Percentiles rank a stretch among this genome's conserved stretches.
Evolutionary conservation across 2,329 filamentous ascomycete genomes (phyloP).

Genomic region (Phyllosticta citrichinensis): DNA sequence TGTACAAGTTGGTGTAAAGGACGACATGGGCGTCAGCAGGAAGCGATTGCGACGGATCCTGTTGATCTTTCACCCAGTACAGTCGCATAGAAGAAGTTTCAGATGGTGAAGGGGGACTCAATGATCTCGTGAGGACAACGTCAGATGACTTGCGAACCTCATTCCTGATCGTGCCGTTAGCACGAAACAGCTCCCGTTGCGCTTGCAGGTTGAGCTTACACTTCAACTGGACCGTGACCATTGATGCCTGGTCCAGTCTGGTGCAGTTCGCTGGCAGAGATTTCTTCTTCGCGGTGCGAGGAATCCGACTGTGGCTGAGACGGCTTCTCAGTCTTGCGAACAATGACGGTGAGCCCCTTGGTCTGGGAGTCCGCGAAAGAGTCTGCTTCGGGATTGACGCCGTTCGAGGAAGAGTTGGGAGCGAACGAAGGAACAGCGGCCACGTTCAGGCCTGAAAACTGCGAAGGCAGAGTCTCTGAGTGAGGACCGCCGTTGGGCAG

Average conservation of each 20-base stretch:
- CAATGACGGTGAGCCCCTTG: slow-evolving; percentile 42
- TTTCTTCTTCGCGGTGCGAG: slow-evolving; percentile 26
- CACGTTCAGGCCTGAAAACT: slow-evolving; percentile 9
- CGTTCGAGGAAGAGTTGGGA: slow-evolving; percentile 19
- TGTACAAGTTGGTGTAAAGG: slow-evolving; percentile 39
- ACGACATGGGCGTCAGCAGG: slow-evolving; percentile 37
- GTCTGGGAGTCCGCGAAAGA: slow-evolving; percentile 45
- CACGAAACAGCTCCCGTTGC: slow-evolving; percentile 15
- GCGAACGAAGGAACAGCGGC: slow-evolving; percentile 8
- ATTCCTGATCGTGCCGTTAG: slow-evolving; percentile 16
- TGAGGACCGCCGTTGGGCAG: slow-evolving; percentile 6
- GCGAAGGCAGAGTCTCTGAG: background rate
- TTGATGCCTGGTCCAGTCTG: slow-evolving; percentile 27
- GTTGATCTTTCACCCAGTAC: slow-evolving; percentile 43
- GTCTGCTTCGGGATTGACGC: slow-evolving; percentile 26
- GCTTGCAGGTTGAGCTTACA: slow-evolving; percentile 19
- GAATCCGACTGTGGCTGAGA: background rate
- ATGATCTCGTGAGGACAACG: slow-evolving; percentile 13
- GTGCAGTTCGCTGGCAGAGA: slow-evolving; percentile 39
- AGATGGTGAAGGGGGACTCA: slow-evolving; percentile 15
- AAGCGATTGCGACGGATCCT: slow-evolving; percentile 31
- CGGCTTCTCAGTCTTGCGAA: slow-evolving; percentile 32
- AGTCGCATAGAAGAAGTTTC: slow-evolving; percentile 17
- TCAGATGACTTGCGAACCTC: slow-evolving; percentile 8
- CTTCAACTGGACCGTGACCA: slow-evolving; percentile 22